Evolutionary conservation across 768 basidiomycete genomes (phyloP).

Genomic region (Rhodotorula toruloides): DNA sequence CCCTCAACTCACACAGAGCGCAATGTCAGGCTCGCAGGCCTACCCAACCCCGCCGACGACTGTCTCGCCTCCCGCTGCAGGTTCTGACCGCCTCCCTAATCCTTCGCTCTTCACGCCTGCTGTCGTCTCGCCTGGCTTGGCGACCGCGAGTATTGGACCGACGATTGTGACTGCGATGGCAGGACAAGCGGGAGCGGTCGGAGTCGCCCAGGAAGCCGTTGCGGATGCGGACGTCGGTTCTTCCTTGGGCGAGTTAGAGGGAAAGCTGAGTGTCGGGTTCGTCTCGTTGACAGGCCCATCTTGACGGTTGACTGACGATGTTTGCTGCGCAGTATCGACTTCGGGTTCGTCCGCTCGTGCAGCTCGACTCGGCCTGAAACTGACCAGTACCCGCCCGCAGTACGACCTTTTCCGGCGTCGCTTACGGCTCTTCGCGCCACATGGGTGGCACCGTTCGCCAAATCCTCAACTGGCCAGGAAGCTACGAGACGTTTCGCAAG

Average conservation of each 20-base stretch:
- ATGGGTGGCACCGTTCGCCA: constrained; percentile 73
- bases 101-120: no score
- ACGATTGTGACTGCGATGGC: no score
- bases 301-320: not conserved
- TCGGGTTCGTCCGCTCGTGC: constrained; percentile 15
- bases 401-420: constrained; percentile 42
- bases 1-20: not conserved
- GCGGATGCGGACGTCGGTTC: not conserved
- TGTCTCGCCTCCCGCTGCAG: not conserved
- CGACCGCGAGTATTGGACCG: no score
- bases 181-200: no score
- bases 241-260: constrained; percentile 10
- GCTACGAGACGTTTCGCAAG: constrained; percentile 58
- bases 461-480: constrained; percentile 78
- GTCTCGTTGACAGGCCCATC: not conserved
- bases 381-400: not conserved
- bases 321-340: constrained; percentile 16
- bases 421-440: constrained; percentile 72
- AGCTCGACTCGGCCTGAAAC: not conserved
- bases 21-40: not conserved
- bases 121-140: no score
- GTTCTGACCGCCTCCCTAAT: no score
- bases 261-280: constrained; percentile 33
- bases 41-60: not conserved
- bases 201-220: not conserved